Percentiles rank a stretch among this genome's conserved stretches.
Evolutionary conservation across 2,329 filamentous ascomycete genomes (phyloP).

Genomic region (Cladosporium cucumerinum): DNA sequence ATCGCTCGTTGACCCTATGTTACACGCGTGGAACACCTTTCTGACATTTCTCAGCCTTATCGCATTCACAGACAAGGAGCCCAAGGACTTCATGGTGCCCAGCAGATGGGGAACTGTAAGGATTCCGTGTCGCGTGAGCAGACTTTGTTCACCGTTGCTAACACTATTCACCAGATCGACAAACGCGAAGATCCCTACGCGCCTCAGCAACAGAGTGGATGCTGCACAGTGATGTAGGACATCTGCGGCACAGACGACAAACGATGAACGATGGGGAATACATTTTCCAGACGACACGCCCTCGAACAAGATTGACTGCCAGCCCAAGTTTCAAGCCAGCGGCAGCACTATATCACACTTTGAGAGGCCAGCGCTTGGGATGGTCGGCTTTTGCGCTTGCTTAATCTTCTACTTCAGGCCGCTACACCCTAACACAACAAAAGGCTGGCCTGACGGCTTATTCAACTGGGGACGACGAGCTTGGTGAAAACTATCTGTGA

Average conservation of each 20-base stretch:
- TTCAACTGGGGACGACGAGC: background rate
- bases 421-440: background rate
- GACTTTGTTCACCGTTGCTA: background rate
- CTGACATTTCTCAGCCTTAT: conserved; percentile 66
- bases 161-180: conserved; percentile 60
- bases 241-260: conserved; percentile 9
- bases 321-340: background rate
- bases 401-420: background rate
- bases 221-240: conserved; percentile 88
- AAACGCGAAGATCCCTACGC: conserved; percentile 98
- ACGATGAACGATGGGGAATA: conserved; percentile 10
- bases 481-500: background rate
- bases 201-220: conserved; percentile 86
- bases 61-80: conserved; percentile 90
- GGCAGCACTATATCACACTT: background rate
- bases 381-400: conserved; percentile 2
- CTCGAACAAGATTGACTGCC: background rate
- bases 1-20: background rate
- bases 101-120: conserved; percentile 85
- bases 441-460: background rate
- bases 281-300: conserved; percentile 1
- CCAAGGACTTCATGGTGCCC: conserved; percentile 97
- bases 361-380: background rate
- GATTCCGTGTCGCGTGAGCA: background rate
- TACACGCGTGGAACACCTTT: background rate